Base-by-base conservation (phyloP, 2,329 filamentous ascomycete genomes). In the Penicillium sp. region DNA sequence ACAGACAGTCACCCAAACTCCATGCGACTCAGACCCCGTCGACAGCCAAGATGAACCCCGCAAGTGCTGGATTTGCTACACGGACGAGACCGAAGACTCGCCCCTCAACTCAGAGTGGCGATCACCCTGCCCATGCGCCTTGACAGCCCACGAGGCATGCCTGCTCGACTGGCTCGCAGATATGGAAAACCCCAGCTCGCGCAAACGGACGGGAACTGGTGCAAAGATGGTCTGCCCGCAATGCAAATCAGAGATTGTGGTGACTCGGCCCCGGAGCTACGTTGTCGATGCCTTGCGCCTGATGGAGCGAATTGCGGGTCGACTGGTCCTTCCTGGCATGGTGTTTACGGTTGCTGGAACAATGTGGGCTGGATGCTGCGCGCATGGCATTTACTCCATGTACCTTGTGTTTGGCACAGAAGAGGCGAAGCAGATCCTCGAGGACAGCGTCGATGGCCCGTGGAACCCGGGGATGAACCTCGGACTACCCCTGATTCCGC, bases 151-250 rank as follows among this genome's bases (percentile, higher is more conserved):
- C 66, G 90, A 97, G 66, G 80, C 83, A 51, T 95, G 90, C 66
- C 78, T 97, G 56, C 76, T 97, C 35, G 86, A 89, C 61, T 98
- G 90, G 90, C 85, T 97, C 13, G 85, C 88, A n/a, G 89, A 95
- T 64, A 81, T 89, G 63, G 90, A 96, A 70, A 75, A 79, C 24
- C 79, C 80, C 1, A 77, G 73, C 34, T 70, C 78, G 13, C 63
- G 73, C 51, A 71, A 73, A 55, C 68, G 73, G 56, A 67, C 65
- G 68, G 79, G 64, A 66, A 75, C 66, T 18, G 65, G 64, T 27
- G 81, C 82, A 46, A 83, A 83, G 52, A 82, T 96, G 54, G 74
- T 81, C 46, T 98, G 93, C 65, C 91, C 91, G 2, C 87, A 95
- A 53, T 98, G 93, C 78, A 93, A 95, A 66, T 79, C 83, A 2